Base-by-base conservation (phyloP, 495 filamentous ascomycete species). In the Lophiotrema nucula region DNA sequence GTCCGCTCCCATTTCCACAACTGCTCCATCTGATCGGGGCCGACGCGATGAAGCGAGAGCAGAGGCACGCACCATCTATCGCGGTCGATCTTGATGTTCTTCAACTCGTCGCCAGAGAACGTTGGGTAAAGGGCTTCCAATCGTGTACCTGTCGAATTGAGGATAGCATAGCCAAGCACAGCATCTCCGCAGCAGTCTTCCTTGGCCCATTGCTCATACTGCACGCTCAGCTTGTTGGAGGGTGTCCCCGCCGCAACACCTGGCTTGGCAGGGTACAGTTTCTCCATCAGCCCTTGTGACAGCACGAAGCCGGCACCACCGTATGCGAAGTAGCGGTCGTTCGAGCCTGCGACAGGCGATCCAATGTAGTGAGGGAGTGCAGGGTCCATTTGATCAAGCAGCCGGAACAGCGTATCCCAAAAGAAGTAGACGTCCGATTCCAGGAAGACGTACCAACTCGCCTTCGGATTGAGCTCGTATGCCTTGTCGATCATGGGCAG, bases 401-500 rank as follows among this genome's bases (percentile, higher is more conserved):
- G 53, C 41, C 57, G 57, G 47, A 65, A 65, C 47, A 65, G 47
- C 24, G 51, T 65, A 53, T 65, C 62, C 62, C 62, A 65, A 42
- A 65, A 57, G 21, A 52, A 57, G 47, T 61, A 61, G 4, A 57
- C 52, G 43, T 65, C 62, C 0, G 47, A 42, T 27, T 65, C 62
- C 11, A 65, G 38, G 52, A 65, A 65, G 41, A 61, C 53, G 43
- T 60, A 65, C 62, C 57, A 65, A 28, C 53, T 60, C 6, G 62
- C 62, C 25, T 38, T 43, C 8, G 57, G 57, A 19, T 53, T 51
- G 18, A 49, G 18, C 21, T 19, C 26, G 57, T 65, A 58, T 11
- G 57, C 62, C 52, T 65, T 57, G 23, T 65, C 62, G 38, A 65
- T 57, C 62, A 65, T 65, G 47, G 62, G 62, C 47, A 65, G 47